A percentile compares a stretch with the other conserved stretches of the same genome.
phyloP scores from a whole-genome alignment of 371 early-diverging fungal genomes.

The Circinella minor region DNA sequence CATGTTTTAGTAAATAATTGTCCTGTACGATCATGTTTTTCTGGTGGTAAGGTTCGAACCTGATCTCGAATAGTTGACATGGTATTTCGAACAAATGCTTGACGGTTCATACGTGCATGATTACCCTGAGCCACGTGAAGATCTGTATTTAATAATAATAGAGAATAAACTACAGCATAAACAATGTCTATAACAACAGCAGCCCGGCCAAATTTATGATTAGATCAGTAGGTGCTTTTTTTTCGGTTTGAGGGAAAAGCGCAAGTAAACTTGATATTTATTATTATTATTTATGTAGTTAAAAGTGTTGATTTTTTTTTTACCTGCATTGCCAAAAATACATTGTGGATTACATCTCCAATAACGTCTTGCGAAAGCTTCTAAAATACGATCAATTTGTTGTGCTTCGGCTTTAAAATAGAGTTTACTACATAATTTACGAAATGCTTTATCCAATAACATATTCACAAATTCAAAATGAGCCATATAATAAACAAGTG shows the following conservation, averaged over 20 bases:
- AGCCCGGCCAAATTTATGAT: neutral
- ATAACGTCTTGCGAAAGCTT: conserved; percentile 75
- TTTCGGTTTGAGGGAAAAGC: neutral
- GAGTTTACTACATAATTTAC: conserved; percentile 81
- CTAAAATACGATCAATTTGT: conserved; percentile 83
- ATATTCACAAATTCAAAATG: conserved; percentile 73
- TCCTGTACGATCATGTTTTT: conserved; percentile 31
- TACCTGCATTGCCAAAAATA: conserved; percentile 57
- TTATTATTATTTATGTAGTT: too few relatives aligned
- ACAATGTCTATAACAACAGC: conserved; percentile 60
- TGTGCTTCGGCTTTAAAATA: conserved; percentile 92
- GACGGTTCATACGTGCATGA: conserved; percentile 62
- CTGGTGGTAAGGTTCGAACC: conserved; percentile 35
- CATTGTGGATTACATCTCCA: conserved; percentile 74
- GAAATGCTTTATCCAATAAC: conserved; percentile 79
- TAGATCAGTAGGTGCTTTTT: neutral
- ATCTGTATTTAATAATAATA: conserved; percentile 92
- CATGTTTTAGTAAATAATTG: conserved; percentile 35
- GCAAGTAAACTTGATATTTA: too few relatives aligned
- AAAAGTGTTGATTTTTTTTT: neutral
- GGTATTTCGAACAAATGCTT: conserved; percentile 67
- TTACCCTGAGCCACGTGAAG: conserved; percentile 81
- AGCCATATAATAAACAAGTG: conserved; percentile 73
- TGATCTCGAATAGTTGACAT: conserved; percentile 58
- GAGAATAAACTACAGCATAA: conserved; percentile 85